phyloP scores from a whole-genome alignment of 2,329 filamentous ascomycete species.

The Aureobasidium sp. region DNA sequence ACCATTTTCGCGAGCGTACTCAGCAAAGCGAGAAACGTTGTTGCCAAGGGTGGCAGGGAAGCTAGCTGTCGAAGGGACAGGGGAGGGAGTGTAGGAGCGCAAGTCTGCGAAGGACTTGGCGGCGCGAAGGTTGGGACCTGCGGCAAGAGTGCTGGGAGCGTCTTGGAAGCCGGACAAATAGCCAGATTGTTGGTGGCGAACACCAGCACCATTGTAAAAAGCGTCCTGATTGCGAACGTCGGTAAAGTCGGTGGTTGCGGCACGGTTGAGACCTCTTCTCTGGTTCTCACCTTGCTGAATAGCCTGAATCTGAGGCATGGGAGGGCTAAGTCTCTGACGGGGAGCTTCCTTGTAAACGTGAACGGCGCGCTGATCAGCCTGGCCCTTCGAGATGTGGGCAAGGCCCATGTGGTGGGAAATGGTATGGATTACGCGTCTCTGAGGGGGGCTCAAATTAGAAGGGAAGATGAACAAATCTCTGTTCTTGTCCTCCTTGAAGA shows the following conservation, averaged over 20 bases:
- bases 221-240: slow-evolving; percentile 68
- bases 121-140: slow-evolving; percentile 73
- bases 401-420: slow-evolving; percentile 92
- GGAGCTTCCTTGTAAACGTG: slow-evolving; percentile 72
- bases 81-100: slow-evolving; percentile 89
- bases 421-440: slow-evolving; percentile 86
- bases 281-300: slow-evolving; percentile 64
- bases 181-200: slow-evolving; percentile 71
- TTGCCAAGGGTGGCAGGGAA: slow-evolving; percentile 64
- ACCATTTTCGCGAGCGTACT: slow-evolving; percentile 50
- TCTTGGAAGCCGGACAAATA: slow-evolving; percentile 79
- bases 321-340: slow-evolving; percentile 52
- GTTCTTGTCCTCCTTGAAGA: slow-evolving; percentile 75
- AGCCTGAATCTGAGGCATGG: slow-evolving; percentile 56
- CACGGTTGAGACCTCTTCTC: slow-evolving; percentile 78
- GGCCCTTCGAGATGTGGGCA: slow-evolving; percentile 82
- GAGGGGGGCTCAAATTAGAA: slow-evolving; percentile 67
- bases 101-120: slow-evolving; percentile 97
- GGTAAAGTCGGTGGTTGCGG: slow-evolving; percentile 95
- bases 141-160: slow-evolving; percentile 56
- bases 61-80: slow-evolving; percentile 80
- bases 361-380: slow-evolving; percentile 79
- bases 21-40: slow-evolving; percentile 56
- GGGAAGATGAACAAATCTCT: slow-evolving; percentile 82
- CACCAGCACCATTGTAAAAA: slow-evolving; percentile 60